A percentile compares a stretch with the other conserved stretches of the same genome.
Conservation (phyloP, 2,329 filamentous ascomycete species). For the Aquanectria penicillioides region DNA sequence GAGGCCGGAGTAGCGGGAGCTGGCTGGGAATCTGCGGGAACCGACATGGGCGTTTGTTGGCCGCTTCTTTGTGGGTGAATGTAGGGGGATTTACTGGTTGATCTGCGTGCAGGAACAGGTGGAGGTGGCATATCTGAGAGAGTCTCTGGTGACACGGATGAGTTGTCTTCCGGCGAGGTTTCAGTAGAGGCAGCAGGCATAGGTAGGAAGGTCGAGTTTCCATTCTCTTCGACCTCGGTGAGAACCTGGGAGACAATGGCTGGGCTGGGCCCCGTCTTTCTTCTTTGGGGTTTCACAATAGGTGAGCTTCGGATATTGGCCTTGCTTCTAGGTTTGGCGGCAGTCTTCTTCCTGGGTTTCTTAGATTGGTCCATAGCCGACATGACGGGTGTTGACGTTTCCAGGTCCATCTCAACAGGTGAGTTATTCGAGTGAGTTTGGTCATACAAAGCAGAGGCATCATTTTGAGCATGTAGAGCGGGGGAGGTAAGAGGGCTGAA, state of each 20-base stretch:
- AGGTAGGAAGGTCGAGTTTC: conserved; percentile 51
- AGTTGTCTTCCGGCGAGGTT: conserved; percentile 69
- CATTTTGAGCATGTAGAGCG: conserved; percentile 70
- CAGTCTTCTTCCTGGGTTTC: conserved; percentile 63
- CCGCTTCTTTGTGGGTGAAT: conserved; percentile 64
- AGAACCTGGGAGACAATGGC: conserved; percentile 66
- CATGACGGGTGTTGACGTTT: conserved; percentile 50
- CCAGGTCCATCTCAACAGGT: conserved; percentile 67
- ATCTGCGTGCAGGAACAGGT: conserved; percentile 72
- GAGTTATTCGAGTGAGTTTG: conserved; percentile 57
- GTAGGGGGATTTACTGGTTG: conserved; percentile 74
- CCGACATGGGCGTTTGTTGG: conserved; percentile 36
- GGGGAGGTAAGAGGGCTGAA: conserved; percentile 88
- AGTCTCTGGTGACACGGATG: conserved; percentile 71
- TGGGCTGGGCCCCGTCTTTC: conserved; percentile 62
- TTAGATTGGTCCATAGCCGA: conserved; percentile 60
- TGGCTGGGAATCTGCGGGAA: conserved; percentile 45
- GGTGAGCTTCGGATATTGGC: conserved; percentile 74
- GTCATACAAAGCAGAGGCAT: conserved; percentile 33
- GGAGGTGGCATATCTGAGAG: conserved; percentile 74
- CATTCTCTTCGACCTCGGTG: conserved; percentile 60
- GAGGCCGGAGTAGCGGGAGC: conserved; percentile 77
- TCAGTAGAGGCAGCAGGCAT: conserved; percentile 56
- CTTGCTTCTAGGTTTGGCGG: conserved; percentile 62
- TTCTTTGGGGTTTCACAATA: conserved; percentile 73